Percentiles rank a stretch among this genome's conserved stretches.
phyloP scores from a whole-genome alignment of 1,139 yeast species.

The Groenewaldozyma auringiensis region DNA sequence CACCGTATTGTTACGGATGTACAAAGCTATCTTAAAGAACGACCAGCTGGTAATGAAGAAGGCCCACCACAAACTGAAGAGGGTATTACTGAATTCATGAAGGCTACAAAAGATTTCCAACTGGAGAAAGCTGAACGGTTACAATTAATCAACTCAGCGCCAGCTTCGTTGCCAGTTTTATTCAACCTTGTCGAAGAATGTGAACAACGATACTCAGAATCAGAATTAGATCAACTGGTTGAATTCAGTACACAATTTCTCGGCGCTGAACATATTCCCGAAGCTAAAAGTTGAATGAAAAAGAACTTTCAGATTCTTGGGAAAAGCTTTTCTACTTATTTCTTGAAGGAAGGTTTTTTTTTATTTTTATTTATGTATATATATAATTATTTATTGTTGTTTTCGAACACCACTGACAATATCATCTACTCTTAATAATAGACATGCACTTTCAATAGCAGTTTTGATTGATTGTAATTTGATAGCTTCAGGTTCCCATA shows the following conservation, averaged over 20 bases:
- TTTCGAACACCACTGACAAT: conserved; percentile 91
- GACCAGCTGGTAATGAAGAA: conserved; percentile 36
- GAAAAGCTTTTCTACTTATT: too few relatives aligned
- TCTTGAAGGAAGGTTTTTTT: not conserved
- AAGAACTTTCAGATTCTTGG: too few relatives aligned
- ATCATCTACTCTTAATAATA: conserved; percentile 91
- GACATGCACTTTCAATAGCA: conserved; percentile 93
- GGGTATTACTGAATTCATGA: conserved; percentile 42
- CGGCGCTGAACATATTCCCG: conserved; percentile 19
- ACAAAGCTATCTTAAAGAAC: conserved; percentile 41
- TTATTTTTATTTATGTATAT: not conserved
- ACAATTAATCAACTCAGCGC: conserved; percentile 75
- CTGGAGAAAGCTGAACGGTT: conserved; percentile 78
- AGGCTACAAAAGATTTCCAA: conserved; percentile 43
- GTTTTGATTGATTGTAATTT: conserved; percentile 96
- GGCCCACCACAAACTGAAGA: conserved; percentile 37
- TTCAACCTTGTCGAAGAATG: conserved; percentile 86
- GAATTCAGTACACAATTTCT: conserved; percentile 14
- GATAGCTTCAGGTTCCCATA: conserved; percentile 99
- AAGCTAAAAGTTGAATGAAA: conserved; percentile 1
- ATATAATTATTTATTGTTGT: conserved; percentile 13
- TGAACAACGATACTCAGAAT: conserved; percentile 68
- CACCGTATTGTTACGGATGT: conserved; percentile 64
- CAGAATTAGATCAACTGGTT: conserved; percentile 31
- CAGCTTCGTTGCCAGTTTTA: conserved; percentile 69